A percentile compares a stretch with the other conserved stretches of the same genome.
Evolutionary conservation across 495 filamentous ascomycete species (phyloP).

Genomic region (Hyaloscypha variabilis): DNA sequence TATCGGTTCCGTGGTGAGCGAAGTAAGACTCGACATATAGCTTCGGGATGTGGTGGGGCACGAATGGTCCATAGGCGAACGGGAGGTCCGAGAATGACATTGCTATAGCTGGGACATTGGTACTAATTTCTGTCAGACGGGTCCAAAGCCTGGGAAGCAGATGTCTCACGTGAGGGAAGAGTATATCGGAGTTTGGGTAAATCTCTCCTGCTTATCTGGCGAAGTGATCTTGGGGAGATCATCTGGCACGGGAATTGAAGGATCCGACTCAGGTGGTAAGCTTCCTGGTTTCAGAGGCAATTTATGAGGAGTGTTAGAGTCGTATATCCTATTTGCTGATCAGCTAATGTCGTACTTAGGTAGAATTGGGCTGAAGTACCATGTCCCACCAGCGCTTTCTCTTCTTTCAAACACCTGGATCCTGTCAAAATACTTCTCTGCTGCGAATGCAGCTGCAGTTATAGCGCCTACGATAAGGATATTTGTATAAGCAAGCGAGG

Average conservation of each 20-base stretch:
- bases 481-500: neutral
- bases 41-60: conserved; percentile 47
- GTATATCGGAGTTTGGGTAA: conserved; percentile 48
- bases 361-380: conserved; percentile 36
- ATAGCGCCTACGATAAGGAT: conserved; percentile 40
- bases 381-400: conserved; percentile 49
- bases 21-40: conserved; percentile 54
- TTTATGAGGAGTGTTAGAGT: conserved; percentile 35
- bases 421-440: conserved; percentile 50
- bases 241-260: conserved; percentile 42
- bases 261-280: conserved; percentile 44
- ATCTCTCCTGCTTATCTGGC: conserved; percentile 45
- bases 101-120: conserved; percentile 52
- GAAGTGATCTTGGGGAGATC: conserved; percentile 40
- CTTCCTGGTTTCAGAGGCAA: conserved; percentile 40
- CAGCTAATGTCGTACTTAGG: conserved; percentile 5
- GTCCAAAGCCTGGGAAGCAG: too few relatives aligned
- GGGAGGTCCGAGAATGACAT: conserved; percentile 51
- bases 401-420: conserved; percentile 53
- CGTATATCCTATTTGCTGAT: conserved; percentile 43
- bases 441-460: conserved; percentile 46
- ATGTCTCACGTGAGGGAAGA: conserved; percentile 39
- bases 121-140: conserved; percentile 33
- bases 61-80: conserved; percentile 54
- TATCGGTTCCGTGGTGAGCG: conserved; percentile 41